A percentile compares a stretch with the other conserved stretches of the same genome.
phyloP scores from a whole-genome alignment of 148 eudicot species.

The Fagopyrum tataricum region DNA sequence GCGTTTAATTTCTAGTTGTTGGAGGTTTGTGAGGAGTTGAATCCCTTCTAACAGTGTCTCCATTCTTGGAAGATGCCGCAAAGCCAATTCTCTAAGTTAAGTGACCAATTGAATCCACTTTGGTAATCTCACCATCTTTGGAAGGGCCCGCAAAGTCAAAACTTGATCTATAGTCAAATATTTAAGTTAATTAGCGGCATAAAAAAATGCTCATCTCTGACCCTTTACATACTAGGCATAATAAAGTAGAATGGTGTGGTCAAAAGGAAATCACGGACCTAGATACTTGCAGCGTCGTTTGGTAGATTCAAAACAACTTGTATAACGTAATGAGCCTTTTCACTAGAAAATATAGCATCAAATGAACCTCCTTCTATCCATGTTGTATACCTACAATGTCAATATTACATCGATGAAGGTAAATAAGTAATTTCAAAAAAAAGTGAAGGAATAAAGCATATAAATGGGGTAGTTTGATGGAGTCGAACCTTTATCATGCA shows the following conservation, averaged over 20 bases:
- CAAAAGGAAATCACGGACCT: slow-evolving; percentile 33
- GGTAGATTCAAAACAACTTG: too few relatives aligned
- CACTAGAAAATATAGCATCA: too few relatives aligned
- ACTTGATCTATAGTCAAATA: background rate
- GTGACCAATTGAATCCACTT: background rate
- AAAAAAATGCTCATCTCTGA: background rate
- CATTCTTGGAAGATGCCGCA: background rate
- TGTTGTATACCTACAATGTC: too few relatives aligned
- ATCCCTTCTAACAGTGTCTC: background rate
- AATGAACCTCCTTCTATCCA: too few relatives aligned
- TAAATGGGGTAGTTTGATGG: too few relatives aligned
- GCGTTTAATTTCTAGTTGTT: too few relatives aligned
- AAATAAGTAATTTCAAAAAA: too few relatives aligned
- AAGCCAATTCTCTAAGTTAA: background rate
- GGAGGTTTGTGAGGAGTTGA: background rate
- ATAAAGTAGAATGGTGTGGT: background rate
- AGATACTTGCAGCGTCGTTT: too few relatives aligned
- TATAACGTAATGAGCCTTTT: too few relatives aligned
- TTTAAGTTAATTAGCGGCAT: background rate
- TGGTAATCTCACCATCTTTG: background rate
- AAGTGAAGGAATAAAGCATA: too few relatives aligned
- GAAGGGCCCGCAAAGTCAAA: background rate
- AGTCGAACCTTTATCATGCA: too few relatives aligned
- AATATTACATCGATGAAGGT: too few relatives aligned
- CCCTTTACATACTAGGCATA: background rate